Evolutionary conservation across 2,329 filamentous ascomycete species (phyloP).

Genomic region (Huntiella savannae): DNA sequence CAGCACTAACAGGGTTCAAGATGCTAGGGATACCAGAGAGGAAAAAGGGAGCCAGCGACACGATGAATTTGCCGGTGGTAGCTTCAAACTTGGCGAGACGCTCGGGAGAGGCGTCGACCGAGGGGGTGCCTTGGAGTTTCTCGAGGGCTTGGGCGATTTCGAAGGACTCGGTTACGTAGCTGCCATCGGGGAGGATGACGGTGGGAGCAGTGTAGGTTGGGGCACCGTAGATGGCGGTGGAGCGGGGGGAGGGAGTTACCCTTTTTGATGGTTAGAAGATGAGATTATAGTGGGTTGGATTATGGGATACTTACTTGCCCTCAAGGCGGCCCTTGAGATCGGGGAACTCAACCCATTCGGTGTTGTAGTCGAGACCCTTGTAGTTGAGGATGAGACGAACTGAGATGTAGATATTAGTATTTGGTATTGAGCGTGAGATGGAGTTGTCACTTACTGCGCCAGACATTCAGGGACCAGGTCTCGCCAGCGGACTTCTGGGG

Average conservation of each 20-base stretch:
- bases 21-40: slow-evolving; percentile 31
- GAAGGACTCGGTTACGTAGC: slow-evolving; percentile 43
- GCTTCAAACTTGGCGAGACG: slow-evolving; percentile 26
- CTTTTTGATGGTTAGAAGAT: slow-evolving; percentile 14
- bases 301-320: slow-evolving; percentile 26
- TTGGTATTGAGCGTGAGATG: too few species aligned
- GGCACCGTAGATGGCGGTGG: slow-evolving; percentile 11
- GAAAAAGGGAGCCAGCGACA: slow-evolving; percentile 22
- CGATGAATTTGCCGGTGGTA: slow-evolving; percentile 16
- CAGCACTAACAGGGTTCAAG: slow-evolving; percentile 29
- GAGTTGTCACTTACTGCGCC: slow-evolving; percentile 36
- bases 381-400: slow-evolving; percentile 48
- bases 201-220: slow-evolving; percentile 35
- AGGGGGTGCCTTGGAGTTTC: slow-evolving; percentile 34
- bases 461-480: slow-evolving; percentile 49
- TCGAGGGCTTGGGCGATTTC: slow-evolving; percentile 43
- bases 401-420: slow-evolving; percentile 16
- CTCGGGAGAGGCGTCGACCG: slow-evolving; percentile 37
- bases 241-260: slow-evolving; percentile 23
- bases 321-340: slow-evolving; percentile 38
- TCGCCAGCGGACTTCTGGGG: slow-evolving; percentile 29
- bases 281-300: not conserved
- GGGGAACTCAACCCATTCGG: slow-evolving; percentile 51
- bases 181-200: slow-evolving; percentile 35
- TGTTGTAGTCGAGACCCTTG: slow-evolving; percentile 48